A percentile compares a stretch with the other conserved stretches of the same genome.
Conservation (phyloP, 179 eudicot genomes). For the Pouteria campechiana region DNA sequence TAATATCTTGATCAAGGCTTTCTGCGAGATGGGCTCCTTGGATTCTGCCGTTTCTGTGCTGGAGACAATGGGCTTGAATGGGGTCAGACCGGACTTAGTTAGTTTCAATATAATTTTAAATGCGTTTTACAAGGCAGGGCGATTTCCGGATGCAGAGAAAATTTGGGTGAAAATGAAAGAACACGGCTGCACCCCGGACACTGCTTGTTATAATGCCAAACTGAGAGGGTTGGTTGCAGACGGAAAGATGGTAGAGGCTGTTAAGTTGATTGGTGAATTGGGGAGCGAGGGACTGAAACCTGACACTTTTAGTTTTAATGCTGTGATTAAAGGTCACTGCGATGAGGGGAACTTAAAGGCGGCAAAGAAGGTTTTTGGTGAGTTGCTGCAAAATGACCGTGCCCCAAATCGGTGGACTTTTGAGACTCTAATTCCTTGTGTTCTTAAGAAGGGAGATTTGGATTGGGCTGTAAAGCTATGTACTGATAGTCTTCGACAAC, state of each 20-base stretch:
- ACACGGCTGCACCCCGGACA: constrained; percentile 20
- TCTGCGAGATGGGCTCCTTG: constrained; percentile 29
- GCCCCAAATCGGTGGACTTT: constrained; percentile 16
- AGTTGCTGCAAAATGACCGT: constrained; percentile 8
- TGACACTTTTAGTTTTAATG: constrained; percentile 16
- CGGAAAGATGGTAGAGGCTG: constrained; percentile 16
- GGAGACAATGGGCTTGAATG: constrained; percentile 32
- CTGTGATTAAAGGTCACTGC: constrained; percentile 23
- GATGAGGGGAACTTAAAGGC: constrained; percentile 17
- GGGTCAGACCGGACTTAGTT: constrained; percentile 11
- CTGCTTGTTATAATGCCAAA: constrained; percentile 20
- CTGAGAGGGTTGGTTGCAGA: constrained; percentile 18
- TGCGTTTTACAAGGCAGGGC: constrained; percentile 14
- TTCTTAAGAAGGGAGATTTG: constrained; percentile 29
- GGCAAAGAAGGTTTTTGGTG: constrained; percentile 22
- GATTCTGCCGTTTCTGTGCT: constrained; percentile 25
- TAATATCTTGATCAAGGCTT: constrained; percentile 20
- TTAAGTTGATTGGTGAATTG: constrained; percentile 20
- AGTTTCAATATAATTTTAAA: constrained; percentile 24
- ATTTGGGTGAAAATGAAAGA: constrained; percentile 30
- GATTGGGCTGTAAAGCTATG: constrained; percentile 31
- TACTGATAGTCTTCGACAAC: constrained; percentile 10
- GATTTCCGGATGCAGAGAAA: constrained; percentile 16
- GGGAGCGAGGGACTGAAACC: constrained; percentile 13
- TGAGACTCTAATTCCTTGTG: constrained; percentile 6